These are phyloP conservation scores for Sporothrix phasma DNA, from an alignment of 2,329 filamentous ascomycete genomes.

Conservation along the genomic window DNA sequence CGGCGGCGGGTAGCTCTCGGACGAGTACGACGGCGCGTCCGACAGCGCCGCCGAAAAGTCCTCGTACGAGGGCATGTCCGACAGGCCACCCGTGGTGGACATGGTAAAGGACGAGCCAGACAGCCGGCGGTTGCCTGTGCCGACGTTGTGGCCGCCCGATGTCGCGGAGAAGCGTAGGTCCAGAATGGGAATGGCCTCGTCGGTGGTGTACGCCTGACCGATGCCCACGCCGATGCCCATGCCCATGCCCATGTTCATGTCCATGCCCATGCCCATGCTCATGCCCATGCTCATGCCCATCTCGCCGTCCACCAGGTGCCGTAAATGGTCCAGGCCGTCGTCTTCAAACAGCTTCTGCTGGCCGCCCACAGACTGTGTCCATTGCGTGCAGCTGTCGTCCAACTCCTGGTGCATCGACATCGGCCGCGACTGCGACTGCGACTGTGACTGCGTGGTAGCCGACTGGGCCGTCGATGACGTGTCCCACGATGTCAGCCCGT, in stretches of 20 bases:
- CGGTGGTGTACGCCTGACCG: constrained; percentile 52
- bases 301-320: constrained; percentile 41
- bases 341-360: constrained; percentile 44
- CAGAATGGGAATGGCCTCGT: constrained; percentile 53
- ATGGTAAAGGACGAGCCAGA: constrained; percentile 66
- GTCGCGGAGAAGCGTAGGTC: constrained; percentile 43
- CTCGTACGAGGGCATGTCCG: constrained; percentile 61
- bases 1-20: constrained; percentile 52
- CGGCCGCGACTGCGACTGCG: constrained; percentile 40
- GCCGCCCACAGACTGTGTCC: constrained; percentile 30
- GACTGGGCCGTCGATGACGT: constrained; percentile 33
- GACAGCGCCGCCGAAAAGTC: constrained; percentile 58
- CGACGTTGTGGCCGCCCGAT: constrained; percentile 29
- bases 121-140: constrained; percentile 49
- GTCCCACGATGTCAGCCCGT: constrained; percentile 47
- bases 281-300: constrained; percentile 51
- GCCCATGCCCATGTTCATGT: too few relatives aligned
- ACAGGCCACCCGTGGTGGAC: constrained; percentile 54
- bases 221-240: constrained; percentile 51
- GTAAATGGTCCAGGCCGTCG: constrained; percentile 45
- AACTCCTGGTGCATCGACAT: constrained; percentile 50
- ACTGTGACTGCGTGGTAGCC: constrained; percentile 36
- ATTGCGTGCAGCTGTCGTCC: constrained; percentile 39
- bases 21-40: constrained; percentile 56
- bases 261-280: too few relatives aligned